Conservation (phyloP, 306 rosid genomes). For the Rosa chinensis region DNA sequence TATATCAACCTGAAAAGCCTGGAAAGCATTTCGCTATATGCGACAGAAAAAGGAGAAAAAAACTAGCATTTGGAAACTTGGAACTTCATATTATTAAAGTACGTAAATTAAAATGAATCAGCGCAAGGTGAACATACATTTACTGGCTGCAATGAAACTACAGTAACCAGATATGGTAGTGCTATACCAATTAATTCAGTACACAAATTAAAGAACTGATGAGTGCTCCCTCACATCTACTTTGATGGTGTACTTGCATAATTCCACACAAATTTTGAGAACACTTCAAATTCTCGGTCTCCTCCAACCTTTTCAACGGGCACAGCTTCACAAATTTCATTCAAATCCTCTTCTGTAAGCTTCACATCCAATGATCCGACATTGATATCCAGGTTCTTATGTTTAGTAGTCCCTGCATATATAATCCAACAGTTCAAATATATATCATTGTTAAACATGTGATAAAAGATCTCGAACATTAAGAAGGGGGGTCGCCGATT, state of each 20-base stretch:
- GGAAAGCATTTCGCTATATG: too few species aligned
- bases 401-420: slow-evolving; percentile 56
- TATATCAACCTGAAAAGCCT: too few species aligned
- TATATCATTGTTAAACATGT: too few species aligned
- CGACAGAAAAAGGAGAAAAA: too few species aligned
- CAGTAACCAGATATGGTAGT: background rate
- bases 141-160: background rate
- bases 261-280: slow-evolving; percentile 37
- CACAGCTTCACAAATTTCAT: slow-evolving; percentile 58
- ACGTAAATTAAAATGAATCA: background rate
- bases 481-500: too few species aligned
- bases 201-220: background rate
- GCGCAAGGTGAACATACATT: background rate
- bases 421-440: background rate
- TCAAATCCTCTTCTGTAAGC: slow-evolving; percentile 57
- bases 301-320: slow-evolving; percentile 56
- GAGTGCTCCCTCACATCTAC: slow-evolving; percentile 19
- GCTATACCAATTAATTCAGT: background rate
- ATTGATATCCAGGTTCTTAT: slow-evolving; percentile 60
- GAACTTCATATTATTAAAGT: too few species aligned
- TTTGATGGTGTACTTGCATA: slow-evolving; percentile 56
- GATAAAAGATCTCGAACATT: too few species aligned
- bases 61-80: too few species aligned
- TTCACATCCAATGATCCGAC: slow-evolving; percentile 52
- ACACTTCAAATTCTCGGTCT: slow-evolving; percentile 33